Evolutionary conservation across 805 yeast species (phyloP), one percentile per base, ranked within the genome.

Genomic region (Cyberlindnera mycetangii): DNA sequence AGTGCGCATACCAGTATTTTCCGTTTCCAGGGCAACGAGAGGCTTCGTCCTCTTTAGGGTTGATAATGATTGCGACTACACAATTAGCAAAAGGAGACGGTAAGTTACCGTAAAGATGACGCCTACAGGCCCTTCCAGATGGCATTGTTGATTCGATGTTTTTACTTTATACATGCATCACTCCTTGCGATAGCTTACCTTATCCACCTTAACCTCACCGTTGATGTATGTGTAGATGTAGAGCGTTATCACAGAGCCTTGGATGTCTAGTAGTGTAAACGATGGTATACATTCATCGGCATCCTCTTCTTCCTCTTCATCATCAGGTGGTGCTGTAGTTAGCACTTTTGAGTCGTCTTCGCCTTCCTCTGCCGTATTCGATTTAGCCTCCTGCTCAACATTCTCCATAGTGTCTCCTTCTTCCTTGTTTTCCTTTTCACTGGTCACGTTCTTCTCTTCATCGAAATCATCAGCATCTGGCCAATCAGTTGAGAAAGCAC

Each of bases 141-240:
- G n/a, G n/a, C n/a, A n/a, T n/a, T n/a, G n/a, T n/a, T n/a, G n/a
- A n/a, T n/a, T n/a, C n/a, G n/a, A n/a, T n/a, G n/a, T n/a, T n/a
- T n/a, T n/a, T n/a, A n/a, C n/a, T n/a, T n/a, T n/a, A n/a, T n/a
- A n/a, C n/a, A n/a, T n/a, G n/a, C 16, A 12, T 47, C 33, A 45
- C 32, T 70, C 76, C 58, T 81, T 82, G 32, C 82, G 69, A 56
- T 81, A 84, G 21, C 78, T 77, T 36, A 88, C 85, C 65, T 89
- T 89, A 61, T 92, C 97, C 16, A 93, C 97, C 61, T 86, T 87
- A 27, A 93, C 90, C 47, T 89, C 95, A 2, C 83, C 89, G 50
- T 81, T 83, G 32, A 85, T 70, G 55, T 82, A 72, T 10, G 93
- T 85, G 70, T 93, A 93, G 48, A 93, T 85, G 66, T 85, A 93